phyloP scores from a whole-genome alignment of 495 filamentous ascomycete genomes.

The Hypoxylon lienhwacheense region DNA sequence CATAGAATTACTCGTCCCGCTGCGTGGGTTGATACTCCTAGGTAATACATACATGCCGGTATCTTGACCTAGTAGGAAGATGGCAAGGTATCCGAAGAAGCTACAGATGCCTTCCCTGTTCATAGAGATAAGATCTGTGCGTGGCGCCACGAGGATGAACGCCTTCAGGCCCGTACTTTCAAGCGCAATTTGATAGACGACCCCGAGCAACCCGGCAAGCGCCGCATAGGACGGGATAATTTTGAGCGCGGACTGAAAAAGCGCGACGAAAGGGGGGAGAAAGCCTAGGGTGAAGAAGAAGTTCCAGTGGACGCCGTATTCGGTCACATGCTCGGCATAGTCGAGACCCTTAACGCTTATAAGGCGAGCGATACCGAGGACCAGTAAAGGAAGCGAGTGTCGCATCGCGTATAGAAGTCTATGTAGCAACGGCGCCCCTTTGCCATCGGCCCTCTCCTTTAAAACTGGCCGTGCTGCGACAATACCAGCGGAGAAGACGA shows the following conservation, averaged over 20 bases:
- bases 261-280: constrained; percentile 85
- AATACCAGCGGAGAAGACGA: constrained; percentile 95
- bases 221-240: constrained; percentile 71
- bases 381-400: constrained; percentile 79
- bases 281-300: constrained; percentile 98
- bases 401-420: constrained; percentile 67
- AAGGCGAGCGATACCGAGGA: constrained; percentile 78
- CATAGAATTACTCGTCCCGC: constrained; percentile 36
- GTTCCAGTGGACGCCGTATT: constrained; percentile 99
- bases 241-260: constrained; percentile 68
- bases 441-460: constrained; percentile 61
- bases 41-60: constrained; percentile 78
- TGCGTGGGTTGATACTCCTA: constrained; percentile 49
- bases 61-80: constrained; percentile 88
- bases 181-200: constrained; percentile 71
- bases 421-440: constrained; percentile 49
- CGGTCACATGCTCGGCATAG: constrained; percentile 95
- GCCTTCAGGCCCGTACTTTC: constrained; percentile 76
- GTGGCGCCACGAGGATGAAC: constrained; percentile 82
- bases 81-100: constrained; percentile 89
- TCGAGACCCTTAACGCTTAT: constrained; percentile 91
- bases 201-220: constrained; percentile 65
- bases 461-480: constrained; percentile 86
- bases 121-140: constrained; percentile 75
- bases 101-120: constrained; percentile 95